Percentiles rank a stretch among this genome's conserved stretches.
These are phyloP conservation scores for Talaromyces adpressus DNA, from an alignment of 495 filamentous ascomycete genomes.

Conservation along the genomic window DNA sequence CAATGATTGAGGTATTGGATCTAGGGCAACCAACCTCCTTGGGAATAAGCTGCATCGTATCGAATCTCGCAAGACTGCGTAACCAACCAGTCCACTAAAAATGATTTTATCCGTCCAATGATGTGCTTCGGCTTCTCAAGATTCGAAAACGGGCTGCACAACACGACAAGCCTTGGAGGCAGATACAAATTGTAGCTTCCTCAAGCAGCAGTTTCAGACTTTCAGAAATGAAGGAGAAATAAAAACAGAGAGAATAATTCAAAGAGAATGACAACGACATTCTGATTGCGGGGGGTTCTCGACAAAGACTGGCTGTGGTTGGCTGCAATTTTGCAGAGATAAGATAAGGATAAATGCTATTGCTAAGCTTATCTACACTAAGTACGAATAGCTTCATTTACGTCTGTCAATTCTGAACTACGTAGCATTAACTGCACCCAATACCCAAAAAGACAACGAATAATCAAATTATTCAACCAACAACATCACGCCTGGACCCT, in stretches of 20 bases:
- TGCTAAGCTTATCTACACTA: background rate
- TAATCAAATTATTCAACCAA: background rate
- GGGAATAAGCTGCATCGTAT: slow-evolving; percentile 73
- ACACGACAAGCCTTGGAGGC: background rate
- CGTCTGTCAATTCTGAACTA: background rate
- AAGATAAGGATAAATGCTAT: background rate
- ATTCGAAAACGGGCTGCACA: background rate
- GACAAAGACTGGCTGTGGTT: background rate
- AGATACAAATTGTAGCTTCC: background rate
- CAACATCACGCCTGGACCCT: background rate
- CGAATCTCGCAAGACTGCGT: slow-evolving; percentile 1
- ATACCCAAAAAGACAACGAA: background rate
- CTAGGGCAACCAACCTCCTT: slow-evolving; percentile 76
- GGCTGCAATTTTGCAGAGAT: background rate
- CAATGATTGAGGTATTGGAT: background rate
- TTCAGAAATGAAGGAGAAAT: background rate
- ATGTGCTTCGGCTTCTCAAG: background rate
- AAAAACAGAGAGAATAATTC: background rate
- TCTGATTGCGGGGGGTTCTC: background rate
- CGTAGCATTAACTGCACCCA: background rate
- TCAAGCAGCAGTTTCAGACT: background rate
- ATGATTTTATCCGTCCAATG: background rate
- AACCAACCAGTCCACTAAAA: background rate
- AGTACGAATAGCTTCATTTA: background rate
- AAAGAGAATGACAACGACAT: background rate